phyloP scores from a whole-genome alignment of 768 basidiomycete genomes.

The Leucocoprinus birnbaumii region DNA sequence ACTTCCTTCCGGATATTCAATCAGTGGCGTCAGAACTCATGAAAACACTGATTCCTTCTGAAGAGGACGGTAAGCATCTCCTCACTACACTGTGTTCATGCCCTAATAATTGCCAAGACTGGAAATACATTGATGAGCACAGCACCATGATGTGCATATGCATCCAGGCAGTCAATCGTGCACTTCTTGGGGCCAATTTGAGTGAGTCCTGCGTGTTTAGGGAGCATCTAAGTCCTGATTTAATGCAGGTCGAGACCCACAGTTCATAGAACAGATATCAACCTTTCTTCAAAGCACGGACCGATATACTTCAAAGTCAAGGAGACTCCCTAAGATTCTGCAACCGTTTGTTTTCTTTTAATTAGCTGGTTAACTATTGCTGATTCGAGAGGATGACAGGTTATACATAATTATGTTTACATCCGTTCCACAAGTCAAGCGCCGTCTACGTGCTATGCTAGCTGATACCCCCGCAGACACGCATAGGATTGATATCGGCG shows the following conservation, averaged over 20 bases:
- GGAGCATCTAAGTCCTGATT: neutral
- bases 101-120: constrained; percentile 8
- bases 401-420: constrained; percentile 5
- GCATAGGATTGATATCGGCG: neutral
- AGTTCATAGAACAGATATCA: neutral
- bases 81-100: neutral
- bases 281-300: neutral
- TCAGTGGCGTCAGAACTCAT: neutral
- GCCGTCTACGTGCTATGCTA: neutral
- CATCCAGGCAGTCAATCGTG: constrained; percentile 9
- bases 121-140: constrained; percentile 16
- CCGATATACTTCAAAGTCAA: neutral
- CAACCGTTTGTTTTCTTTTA: constrained; percentile 3
- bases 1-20: neutral
- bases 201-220: neutral
- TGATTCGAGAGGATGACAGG: neutral
- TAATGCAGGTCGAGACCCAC: neutral
- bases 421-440: neutral
- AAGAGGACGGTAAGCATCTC: constrained; percentile 3
- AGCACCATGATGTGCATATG: constrained; percentile 5
- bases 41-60: neutral
- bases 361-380: neutral
- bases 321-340: neutral
- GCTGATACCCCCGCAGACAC: neutral
- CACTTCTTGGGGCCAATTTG: constrained; percentile 11